phyloP scores from a whole-genome alignment of 2,329 filamentous ascomycete species.

The Phyllosticta citribraziliensis region DNA sequence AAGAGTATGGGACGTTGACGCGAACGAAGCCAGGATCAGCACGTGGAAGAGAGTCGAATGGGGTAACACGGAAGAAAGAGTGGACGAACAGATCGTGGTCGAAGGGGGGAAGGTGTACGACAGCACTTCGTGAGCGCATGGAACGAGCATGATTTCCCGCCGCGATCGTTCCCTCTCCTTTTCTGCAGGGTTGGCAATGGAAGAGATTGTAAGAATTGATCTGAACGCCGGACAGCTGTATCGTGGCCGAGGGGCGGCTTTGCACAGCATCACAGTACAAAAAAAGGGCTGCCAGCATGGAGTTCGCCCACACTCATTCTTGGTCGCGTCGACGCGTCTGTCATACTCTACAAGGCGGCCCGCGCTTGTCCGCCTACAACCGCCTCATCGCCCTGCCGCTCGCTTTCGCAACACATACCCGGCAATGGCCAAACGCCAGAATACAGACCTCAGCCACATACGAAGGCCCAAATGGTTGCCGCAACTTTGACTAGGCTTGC shows the following conservation, averaged over 20 bases:
- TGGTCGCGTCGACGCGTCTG: background rate
- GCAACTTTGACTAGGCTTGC: background rate
- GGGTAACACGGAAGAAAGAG: slow-evolving; percentile 40
- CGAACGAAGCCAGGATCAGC: slow-evolving; percentile 75
- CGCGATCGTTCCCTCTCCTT: background rate
- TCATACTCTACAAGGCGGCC: background rate
- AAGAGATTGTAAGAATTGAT: background rate
- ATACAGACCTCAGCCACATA: background rate
- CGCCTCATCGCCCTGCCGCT: background rate
- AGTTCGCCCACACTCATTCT: background rate
- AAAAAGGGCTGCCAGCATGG: background rate
- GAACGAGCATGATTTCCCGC: background rate
- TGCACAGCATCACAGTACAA: background rate
- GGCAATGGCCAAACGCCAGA: background rate
- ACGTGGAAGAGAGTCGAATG: slow-evolving; percentile 88
- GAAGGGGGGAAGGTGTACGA: slow-evolving; percentile 43
- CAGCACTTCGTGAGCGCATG: background rate
- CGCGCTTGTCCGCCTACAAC: background rate
- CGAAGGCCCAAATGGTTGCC: background rate
- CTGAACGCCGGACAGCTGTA: background rate
- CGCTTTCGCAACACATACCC: background rate
- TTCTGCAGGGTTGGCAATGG: background rate
- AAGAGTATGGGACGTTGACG: slow-evolving; percentile 85
- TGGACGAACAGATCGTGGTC: slow-evolving; percentile 53
- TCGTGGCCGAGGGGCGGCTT: background rate